Base-by-base conservation (phyloP, 1,139 yeast genomes). In the Magnusiomyces suaveolens region DNA sequence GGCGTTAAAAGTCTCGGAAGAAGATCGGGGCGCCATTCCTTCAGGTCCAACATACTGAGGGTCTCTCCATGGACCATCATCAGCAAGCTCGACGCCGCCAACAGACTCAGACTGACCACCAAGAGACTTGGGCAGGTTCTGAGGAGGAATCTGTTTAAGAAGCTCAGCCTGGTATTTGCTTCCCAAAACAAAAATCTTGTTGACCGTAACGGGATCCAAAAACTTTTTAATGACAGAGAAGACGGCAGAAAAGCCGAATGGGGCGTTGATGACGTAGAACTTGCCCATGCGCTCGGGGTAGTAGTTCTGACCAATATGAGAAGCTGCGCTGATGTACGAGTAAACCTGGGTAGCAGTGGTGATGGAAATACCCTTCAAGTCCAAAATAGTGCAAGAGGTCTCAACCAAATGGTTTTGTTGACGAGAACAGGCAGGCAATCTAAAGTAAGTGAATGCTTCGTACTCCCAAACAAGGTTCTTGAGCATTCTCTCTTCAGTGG, bases 221-320 rank as follows among this genome's bases (percentile, higher is more conserved):
- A 92, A 90, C 57, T 95, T 92, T 75, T 88, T 89, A 75, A 92
- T 87, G 59, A 90, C 69, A 69, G 81, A 81, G 78, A 92, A 92
- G 43, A 95, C 97, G 50, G 97, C 84, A 43, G 96, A 83, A 73
- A 92, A 92, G 3, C 98, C 98, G 70, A 89, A 92, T 59, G 98
- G 98, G 1, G 98, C 96, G 69, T 92, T 92, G 73, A 92, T 87
- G 66, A 90, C 76, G 74, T 88, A 92, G 69, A 92, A 92, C 72
- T 88, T 89, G 66, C 98, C 97, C 97, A 92, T 90, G 73, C 98
- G 85, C 76, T 92, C 98, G n/a, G 98, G 98, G 71, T 92, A 92
- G 72, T 86, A 92, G 75, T 92, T 88, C 75, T 92, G 98, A 60
- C 97, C 97, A 66, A 92, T 88, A 64, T 79, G 75, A 23, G 96